phyloP scores from a whole-genome alignment of 192 early-diverging fungal species.

The Gigaspora rosea region DNA sequence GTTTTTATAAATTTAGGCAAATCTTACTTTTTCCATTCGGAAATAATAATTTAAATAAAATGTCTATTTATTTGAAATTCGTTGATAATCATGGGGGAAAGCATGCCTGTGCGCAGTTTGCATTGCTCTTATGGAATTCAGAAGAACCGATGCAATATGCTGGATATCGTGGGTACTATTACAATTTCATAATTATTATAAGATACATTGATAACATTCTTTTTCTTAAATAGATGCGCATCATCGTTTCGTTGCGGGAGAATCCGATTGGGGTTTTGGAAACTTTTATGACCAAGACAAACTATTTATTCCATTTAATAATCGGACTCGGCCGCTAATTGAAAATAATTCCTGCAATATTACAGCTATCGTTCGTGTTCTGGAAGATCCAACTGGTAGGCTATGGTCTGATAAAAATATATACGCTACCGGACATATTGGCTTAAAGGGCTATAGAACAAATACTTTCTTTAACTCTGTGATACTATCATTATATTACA shows the following conservation, averaged over 20 bases:
- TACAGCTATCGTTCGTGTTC: conserved; percentile 70
- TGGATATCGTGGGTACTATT: conserved; percentile 46
- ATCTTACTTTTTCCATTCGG: conserved; percentile 89
- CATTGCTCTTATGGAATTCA: conserved; percentile 72
- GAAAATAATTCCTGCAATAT: conserved; percentile 69
- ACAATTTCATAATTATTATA: too few species aligned
- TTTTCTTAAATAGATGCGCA: conserved; percentile 47
- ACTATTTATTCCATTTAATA: conserved; percentile 43
- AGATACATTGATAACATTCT: too few species aligned
- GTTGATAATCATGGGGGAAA: conserved; percentile 70
- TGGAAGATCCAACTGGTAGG: conserved; percentile 88
- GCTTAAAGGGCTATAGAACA: conserved; percentile 93
- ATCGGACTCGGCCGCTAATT: conserved; percentile 56
- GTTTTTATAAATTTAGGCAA: conserved; percentile 56
- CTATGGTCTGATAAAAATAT: conserved; percentile 71
- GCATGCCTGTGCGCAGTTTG: conserved; percentile 86
- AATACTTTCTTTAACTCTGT: conserved; percentile 99
- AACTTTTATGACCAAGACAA: conserved; percentile 61
- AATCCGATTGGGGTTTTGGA: conserved; percentile 96
- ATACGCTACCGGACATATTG: conserved; percentile 69
- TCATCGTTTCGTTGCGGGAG: conserved; percentile 81
- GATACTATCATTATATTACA: conserved; percentile 92
- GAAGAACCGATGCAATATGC: conserved; percentile 61
- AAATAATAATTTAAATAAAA: conserved; percentile 66
- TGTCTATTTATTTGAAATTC: conserved; percentile 90